These are phyloP conservation scores for Spergularia azorica DNA, from an alignment of 179 eudicot species.

Conservation along the genomic window DNA sequence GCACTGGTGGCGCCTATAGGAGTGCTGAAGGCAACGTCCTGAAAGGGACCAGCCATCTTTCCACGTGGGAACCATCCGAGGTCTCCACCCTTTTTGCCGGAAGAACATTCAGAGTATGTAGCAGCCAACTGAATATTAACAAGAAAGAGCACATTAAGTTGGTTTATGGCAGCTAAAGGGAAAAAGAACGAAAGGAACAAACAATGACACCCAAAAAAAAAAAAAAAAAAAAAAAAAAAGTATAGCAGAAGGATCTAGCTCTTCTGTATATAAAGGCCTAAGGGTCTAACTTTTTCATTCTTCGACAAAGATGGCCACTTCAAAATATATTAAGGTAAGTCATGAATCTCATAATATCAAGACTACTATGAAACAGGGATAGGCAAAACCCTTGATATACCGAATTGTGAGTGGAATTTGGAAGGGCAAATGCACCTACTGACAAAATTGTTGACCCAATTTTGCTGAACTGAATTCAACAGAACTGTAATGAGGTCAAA, in stretches of 20 bases:
- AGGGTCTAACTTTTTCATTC: not conserved
- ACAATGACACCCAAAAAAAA: not conserved
- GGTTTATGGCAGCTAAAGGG: not conserved
- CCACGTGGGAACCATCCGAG: slow-evolving; percentile 99
- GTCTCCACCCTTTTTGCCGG: slow-evolving; percentile 97
- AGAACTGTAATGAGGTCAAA: not conserved
- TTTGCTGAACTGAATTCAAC: not conserved
- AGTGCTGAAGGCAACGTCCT: slow-evolving; percentile 96
- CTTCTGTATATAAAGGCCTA: not conserved
- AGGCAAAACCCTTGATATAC: not conserved
- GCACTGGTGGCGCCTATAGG: slow-evolving; percentile 88
- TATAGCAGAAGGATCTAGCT: not conserved
- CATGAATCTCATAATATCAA: not conserved
- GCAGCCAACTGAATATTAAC: slow-evolving; percentile 68
- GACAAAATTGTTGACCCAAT: not conserved
- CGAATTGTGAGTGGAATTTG: not conserved
- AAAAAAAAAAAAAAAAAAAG: not conserved
- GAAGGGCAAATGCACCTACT: not conserved
- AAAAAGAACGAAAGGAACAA: not conserved
- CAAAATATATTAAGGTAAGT: not conserved
- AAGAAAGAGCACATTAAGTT: not conserved
- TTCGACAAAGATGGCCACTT: not conserved
- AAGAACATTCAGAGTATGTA: slow-evolving; percentile 94
- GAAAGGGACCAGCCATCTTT: slow-evolving; percentile 99
- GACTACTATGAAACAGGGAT: not conserved